Evolutionary conservation across 1,139 yeast genomes (phyloP).

Genomic region (Scheffersomyces parashehatae): DNA sequence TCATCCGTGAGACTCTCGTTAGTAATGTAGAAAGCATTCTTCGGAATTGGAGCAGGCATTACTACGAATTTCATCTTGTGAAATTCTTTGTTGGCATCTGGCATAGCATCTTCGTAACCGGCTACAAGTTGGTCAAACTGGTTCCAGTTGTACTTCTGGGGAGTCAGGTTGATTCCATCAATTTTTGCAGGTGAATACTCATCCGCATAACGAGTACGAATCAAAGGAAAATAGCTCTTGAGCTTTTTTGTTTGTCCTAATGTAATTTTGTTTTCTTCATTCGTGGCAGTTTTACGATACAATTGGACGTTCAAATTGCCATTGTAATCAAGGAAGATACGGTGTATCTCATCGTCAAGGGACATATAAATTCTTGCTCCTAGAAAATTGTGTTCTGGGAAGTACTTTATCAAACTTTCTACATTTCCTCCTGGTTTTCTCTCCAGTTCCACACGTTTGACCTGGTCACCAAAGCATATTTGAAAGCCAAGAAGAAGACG

Average conservation of each 20-base stretch:
- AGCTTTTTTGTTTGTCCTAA: slow-evolving; percentile 15
- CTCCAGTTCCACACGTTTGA: slow-evolving; percentile 63
- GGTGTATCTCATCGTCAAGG: slow-evolving; percentile 80
- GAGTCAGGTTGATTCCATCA: slow-evolving; percentile 53
- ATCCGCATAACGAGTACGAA: slow-evolving; percentile 78
- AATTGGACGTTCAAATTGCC: slow-evolving; percentile 77
- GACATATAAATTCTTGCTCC: slow-evolving; percentile 73
- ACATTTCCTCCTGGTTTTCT: slow-evolving; percentile 59
- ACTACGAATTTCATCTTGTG: slow-evolving; percentile 79
- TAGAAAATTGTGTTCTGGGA: slow-evolving; percentile 33
- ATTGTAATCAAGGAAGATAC: slow-evolving; percentile 70
- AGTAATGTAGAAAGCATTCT: slow-evolving; percentile 49
- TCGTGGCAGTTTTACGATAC: slow-evolving; percentile 40
- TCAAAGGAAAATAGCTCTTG: slow-evolving; percentile 49
- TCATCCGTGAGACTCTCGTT: slow-evolving; percentile 74
- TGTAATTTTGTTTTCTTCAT: slow-evolving; percentile 24
- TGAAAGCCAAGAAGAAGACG: slow-evolving; percentile 88
- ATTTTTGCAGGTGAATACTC: slow-evolving; percentile 61
- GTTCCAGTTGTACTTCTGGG: slow-evolving; percentile 80
- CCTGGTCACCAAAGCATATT: slow-evolving; percentile 72
- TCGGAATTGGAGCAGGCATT: slow-evolving; percentile 70
- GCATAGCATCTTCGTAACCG: slow-evolving; percentile 76
- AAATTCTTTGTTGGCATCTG: slow-evolving; percentile 57
- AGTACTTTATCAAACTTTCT: slow-evolving; percentile 44
- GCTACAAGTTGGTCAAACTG: slow-evolving; percentile 86